Base-by-base conservation (phyloP, 352 stramenopile species). In the Stramenopiles sp. region DNA sequence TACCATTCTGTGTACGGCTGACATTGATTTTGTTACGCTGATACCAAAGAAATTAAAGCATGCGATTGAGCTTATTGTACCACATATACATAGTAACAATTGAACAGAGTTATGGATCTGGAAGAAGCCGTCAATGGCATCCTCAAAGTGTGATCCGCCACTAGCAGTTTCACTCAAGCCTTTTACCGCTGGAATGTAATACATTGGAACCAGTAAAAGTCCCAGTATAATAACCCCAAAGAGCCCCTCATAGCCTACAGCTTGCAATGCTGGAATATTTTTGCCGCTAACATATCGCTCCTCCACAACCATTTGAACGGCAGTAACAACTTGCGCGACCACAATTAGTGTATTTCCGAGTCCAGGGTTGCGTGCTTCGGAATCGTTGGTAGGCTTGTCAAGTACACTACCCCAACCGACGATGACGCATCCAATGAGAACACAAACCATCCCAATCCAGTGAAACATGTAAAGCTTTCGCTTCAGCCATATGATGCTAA, bases 241-340 rank as follows among this genome's bases (percentile, higher is more conserved):
- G 27, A 95, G 85, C 0, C 91, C 91, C 83, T 95, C 91, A 1
- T 93, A 88, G 0, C 91, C 91, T 32, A 95, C 91, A 67, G 94
- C 85, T 83, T 93, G 86, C 88, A 95, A 92, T 30, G 90, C 90
- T 81, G 89, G 92, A 81, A 94, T 87, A 82, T 93, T 89, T 32
- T 93, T 84, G 32, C 85, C 85, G 33, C 91, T 81, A 85, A 94
- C 91, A 87, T 94, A 92, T 85, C 92, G 88, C 85, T 95, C 91
- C 82, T 95, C 91, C 29, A 95, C 90, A 30, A 94, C 89, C 81
- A 95, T 94, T 86, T 95, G 91, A 82, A 92, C 83, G 71, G 91
- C 91, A 67, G 88, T 91, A 81, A 95, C 83, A 67, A 94, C 84
- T 83, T 95, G 91, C 14, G 90, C 84, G 0, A 87, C 81, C 55